Conservation (phyloP, 176 grass and related monocot species). For the Hsuehochloa calcarea region DNA sequence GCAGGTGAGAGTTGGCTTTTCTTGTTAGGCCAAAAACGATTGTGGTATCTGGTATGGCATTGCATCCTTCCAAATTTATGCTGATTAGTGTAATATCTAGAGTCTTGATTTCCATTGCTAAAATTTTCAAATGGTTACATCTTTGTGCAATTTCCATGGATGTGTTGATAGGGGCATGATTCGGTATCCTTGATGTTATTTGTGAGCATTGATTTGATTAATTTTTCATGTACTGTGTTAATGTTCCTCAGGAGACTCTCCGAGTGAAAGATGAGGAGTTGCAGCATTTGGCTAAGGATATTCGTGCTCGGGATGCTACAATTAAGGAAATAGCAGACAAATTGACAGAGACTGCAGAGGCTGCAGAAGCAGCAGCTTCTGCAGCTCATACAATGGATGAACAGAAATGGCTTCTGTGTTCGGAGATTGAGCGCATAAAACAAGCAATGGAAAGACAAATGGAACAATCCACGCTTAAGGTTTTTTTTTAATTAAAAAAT, state of each 20-base stretch:
- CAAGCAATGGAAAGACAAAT: constrained; percentile 65
- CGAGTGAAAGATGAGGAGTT: constrained; percentile 97
- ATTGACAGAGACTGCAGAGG: constrained; percentile 83
- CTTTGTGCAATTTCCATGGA: constrained; percentile 1
- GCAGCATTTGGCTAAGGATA: constrained; percentile 83
- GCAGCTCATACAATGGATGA: constrained; percentile 84
- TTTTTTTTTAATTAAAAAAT: background rate
- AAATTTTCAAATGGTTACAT: constrained; percentile 26
- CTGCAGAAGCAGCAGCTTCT: constrained; percentile 77
- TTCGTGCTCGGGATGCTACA: constrained; percentile 73
- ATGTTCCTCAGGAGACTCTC: constrained; percentile 71
- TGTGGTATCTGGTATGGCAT: background rate
- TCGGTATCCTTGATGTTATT: background rate
- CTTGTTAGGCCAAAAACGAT: background rate
- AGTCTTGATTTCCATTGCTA: background rate
- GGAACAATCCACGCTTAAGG: constrained; percentile 70
- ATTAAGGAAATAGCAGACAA: constrained; percentile 92
- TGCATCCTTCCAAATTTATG: constrained; percentile 6
- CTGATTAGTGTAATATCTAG: background rate
- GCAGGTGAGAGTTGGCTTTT: constrained; percentile 8
- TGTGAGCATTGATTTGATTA: background rate
- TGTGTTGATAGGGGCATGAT: background rate
- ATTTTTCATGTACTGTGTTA: background rate
- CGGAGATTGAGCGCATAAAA: constrained; percentile 66
- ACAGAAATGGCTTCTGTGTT: constrained; percentile 61